Conservation (phyloP, 1,284 basidiomycete genomes). For the Austroboletus novae-zelandiae region DNA sequence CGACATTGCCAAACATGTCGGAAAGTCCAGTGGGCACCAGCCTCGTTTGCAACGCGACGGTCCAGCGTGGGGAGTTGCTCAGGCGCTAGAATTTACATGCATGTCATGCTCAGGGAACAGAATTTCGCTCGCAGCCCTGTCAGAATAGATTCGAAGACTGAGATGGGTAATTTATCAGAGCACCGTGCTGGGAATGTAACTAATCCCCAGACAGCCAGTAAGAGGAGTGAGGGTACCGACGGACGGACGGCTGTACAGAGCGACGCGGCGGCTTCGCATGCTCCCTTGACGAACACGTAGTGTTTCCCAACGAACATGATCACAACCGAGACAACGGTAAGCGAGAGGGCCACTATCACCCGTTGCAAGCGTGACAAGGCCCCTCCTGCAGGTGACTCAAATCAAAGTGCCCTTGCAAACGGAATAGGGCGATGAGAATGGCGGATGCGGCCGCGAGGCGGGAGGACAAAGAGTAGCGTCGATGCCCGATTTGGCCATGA, state of each 20-base stretch:
- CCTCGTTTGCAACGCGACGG: constrained; percentile 2
- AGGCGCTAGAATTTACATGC: no score
- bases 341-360: constrained; percentile 3
- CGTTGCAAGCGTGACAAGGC: constrained; percentile 1
- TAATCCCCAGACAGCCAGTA: constrained; percentile 3
- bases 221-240: not conserved
- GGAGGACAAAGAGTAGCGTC: constrained; percentile 1
- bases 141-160: no score
- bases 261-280: constrained; percentile 3
- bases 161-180: no score
- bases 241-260: not conserved
- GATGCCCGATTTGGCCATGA: not conserved
- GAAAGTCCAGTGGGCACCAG: not conserved
- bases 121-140: no score
- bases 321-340: not conserved
- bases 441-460: constrained; percentile 2
- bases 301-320: constrained; percentile 1
- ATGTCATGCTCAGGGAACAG: no score
- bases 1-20: constrained; percentile 1
- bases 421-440: constrained; percentile 1
- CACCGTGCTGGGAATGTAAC: no score
- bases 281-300: constrained; percentile 5
- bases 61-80: no score
- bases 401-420: not conserved
- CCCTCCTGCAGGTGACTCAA: not conserved